These are phyloP conservation scores for Kodamaea ohmeri DNA, from an alignment of 1,139 yeast species.

Conservation along the genomic window DNA sequence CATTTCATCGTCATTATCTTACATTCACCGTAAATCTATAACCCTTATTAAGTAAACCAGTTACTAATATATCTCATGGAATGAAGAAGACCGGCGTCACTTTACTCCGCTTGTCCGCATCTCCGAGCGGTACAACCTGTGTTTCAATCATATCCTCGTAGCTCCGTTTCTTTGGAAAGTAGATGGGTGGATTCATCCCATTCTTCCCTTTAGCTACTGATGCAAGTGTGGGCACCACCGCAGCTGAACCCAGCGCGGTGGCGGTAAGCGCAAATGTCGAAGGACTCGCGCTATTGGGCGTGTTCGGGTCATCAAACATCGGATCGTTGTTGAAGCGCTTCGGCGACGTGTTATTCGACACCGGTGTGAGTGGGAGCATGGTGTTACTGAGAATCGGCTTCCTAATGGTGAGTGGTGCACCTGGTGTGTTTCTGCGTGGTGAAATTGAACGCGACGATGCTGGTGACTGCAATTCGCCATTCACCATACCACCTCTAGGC, in stretches of 20 bases:
- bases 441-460: constrained; percentile 2
- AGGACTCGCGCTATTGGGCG: constrained; percentile 5
- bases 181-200: constrained; percentile 14
- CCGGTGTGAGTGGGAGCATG: constrained; percentile 28
- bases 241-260: constrained; percentile 8
- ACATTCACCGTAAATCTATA: constrained; percentile 4
- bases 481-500: constrained; percentile 12
- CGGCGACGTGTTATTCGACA: constrained; percentile 28
- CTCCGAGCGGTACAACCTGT: constrained; percentile 11
- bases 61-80: constrained; percentile 10
- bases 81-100: constrained; percentile 15
- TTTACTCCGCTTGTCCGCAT: constrained; percentile 5
- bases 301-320: constrained; percentile 4
- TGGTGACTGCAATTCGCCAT: constrained; percentile 11
- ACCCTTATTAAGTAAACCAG: constrained; percentile 9
- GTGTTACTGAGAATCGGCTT: constrained; percentile 4
- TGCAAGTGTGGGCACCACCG: constrained; percentile 5
- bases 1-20: background rate
- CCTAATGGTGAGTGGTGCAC: constrained; percentile 1
- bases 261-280: constrained; percentile 4
- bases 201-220: constrained; percentile 6
- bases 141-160: constrained; percentile 14
- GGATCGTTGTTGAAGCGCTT: constrained; percentile 15
- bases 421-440: constrained; percentile 1
- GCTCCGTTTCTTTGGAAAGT: constrained; percentile 15